These are phyloP conservation scores for Capronia epimyces DNA, from an alignment of 2,329 filamentous ascomycete species.

Conservation along the genomic window DNA sequence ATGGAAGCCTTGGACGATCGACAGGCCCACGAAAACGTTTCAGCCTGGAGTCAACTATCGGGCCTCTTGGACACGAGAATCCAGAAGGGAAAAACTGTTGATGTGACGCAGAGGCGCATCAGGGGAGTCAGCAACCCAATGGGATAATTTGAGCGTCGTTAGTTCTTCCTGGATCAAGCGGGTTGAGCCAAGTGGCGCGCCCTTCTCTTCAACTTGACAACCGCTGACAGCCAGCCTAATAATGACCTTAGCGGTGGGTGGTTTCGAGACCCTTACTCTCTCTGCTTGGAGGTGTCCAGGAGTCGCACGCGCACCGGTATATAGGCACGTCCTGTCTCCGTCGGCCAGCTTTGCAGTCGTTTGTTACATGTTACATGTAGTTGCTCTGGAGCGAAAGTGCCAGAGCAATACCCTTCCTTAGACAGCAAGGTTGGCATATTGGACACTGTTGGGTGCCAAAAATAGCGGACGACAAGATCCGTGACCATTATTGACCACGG, in stretches of 20 bases:
- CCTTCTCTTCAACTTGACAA: background rate
- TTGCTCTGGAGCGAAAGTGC: too few species aligned
- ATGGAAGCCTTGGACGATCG: background rate
- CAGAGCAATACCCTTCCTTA: too few species aligned
- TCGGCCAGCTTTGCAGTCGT: too few species aligned
- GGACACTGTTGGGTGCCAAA: constrained; percentile 5
- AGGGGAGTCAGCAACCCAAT: background rate
- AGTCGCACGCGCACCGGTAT: too few species aligned
- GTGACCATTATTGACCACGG: too few species aligned
- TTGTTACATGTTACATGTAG: too few species aligned
- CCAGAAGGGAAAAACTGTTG: too few species aligned
- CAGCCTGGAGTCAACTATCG: constrained; percentile 16
- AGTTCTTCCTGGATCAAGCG: background rate
- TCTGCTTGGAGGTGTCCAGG: too few species aligned
- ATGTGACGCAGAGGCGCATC: constrained; percentile 15
- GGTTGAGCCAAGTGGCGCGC: constrained; percentile 1
- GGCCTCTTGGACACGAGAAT: constrained; percentile 7
- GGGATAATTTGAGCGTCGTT: constrained; percentile 4
- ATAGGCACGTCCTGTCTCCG: too few species aligned
- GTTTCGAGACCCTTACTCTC: too few species aligned
- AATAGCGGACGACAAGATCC: constrained; percentile 10
- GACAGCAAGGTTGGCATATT: too few species aligned
- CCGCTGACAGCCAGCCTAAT: background rate
- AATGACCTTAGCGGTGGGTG: too few species aligned
- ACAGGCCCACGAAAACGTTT: constrained; percentile 16